Conservation (phyloP, 352 stramenopile genomes). For the Phytophthora pseudosyringae region DNA sequence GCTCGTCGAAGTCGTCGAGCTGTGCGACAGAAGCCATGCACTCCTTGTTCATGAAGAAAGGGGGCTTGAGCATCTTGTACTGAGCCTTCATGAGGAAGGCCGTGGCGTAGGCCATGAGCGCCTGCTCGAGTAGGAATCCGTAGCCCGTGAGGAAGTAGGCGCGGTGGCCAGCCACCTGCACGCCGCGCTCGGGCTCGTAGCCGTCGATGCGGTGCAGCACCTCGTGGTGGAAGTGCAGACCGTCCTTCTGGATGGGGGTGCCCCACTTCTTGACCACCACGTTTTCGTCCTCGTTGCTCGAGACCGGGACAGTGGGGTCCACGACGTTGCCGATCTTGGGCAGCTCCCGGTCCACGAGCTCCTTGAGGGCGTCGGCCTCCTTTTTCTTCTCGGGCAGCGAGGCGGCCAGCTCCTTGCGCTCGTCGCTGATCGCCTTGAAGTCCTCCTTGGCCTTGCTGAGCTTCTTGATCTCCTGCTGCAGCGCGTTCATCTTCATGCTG, state of each 20-base stretch:
- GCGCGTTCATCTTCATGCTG: conserved; percentile 87
- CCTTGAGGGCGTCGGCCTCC: conserved; percentile 79
- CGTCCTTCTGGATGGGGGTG: conserved; percentile 67
- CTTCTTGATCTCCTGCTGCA: conserved; percentile 90
- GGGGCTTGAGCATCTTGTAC: conserved; percentile 99
- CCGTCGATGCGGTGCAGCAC: conserved; percentile 98
- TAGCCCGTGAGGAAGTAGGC: conserved; percentile 99
- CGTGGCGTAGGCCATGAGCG: conserved; percentile 99
- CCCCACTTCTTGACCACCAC: conserved; percentile 92
- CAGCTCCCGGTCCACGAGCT: conserved; percentile 78
- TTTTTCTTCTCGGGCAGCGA: conserved; percentile 79
- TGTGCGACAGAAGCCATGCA: conserved; percentile 98
- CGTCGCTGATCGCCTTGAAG: conserved; percentile 80
- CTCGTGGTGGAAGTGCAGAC: conserved; percentile 95
- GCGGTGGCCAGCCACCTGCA: conserved; percentile 96
- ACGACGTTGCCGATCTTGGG: conserved; percentile 98
- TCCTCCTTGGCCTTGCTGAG: conserved; percentile 90
- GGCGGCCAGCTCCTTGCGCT: conserved; percentile 80
- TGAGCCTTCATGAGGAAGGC: conserved; percentile 95
- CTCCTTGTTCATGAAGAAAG: conserved; percentile 99
- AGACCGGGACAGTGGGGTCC: conserved; percentile 95
- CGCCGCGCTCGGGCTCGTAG: conserved; percentile 98
- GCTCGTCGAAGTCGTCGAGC: conserved; percentile 99
- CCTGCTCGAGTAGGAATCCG: conserved; percentile 98
- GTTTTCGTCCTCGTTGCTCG: conserved; percentile 97